Evolutionary conservation across 331 rosid genomes (phyloP).

Genomic region (Cydonia oblonga): DNA sequence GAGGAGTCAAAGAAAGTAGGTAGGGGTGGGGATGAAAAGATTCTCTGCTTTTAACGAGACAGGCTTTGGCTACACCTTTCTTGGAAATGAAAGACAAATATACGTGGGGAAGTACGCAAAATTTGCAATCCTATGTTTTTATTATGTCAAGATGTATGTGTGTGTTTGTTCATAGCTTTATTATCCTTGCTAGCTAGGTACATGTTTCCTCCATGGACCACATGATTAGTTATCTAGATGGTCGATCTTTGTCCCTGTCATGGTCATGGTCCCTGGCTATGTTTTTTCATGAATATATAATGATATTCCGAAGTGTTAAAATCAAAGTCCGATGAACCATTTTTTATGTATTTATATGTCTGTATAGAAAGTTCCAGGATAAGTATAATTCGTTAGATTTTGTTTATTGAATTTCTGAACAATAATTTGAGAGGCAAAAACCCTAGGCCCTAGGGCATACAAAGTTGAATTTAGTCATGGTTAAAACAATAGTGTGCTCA

Average conservation of each 20-base stretch:
- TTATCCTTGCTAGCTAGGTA: not conserved
- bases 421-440: too few species aligned
- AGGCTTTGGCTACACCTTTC: conserved; percentile 33
- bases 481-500: too few species aligned
- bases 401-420: too few species aligned
- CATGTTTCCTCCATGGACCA: conserved; percentile 32
- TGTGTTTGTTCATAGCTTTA: not conserved
- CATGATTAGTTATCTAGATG: not conserved
- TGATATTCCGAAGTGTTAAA: too few species aligned
- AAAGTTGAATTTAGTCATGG: too few species aligned
- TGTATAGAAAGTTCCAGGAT: too few species aligned
- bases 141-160: not conserved
- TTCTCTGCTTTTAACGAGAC: conserved; percentile 28
- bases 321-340: too few species aligned
- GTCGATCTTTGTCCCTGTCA: not conserved
- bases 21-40: conserved; percentile 6
- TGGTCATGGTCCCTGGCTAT: not conserved
- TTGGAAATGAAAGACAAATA: conserved; percentile 82
- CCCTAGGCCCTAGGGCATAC: too few species aligned
- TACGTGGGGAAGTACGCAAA: conserved; percentile 51
- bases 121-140: conserved; percentile 32
- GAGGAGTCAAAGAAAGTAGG: not conserved
- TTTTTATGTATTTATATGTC: too few species aligned
- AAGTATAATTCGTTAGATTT: too few species aligned
- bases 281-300: too few species aligned